Percentiles rank a stretch among this genome's conserved stretches.
These are phyloP conservation scores for Euphorbia neoarborescens DNA, from an alignment of 441 rosid genomes.

Conservation along the genomic window DNA sequence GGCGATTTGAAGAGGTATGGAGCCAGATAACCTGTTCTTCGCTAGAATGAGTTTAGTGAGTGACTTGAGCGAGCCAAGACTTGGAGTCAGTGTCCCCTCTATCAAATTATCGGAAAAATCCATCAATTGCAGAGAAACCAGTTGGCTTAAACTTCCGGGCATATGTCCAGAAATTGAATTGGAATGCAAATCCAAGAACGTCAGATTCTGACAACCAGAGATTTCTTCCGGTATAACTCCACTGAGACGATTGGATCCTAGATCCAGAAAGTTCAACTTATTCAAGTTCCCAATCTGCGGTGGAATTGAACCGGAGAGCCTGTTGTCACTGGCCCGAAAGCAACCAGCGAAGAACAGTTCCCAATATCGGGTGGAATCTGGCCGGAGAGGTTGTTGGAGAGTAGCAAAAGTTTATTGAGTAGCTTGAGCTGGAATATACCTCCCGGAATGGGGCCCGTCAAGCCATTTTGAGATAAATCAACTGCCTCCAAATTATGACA, in stretches of 20 bases:
- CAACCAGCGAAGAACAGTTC: constrained; percentile 47
- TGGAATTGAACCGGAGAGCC: constrained; percentile 45
- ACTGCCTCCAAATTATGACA: constrained; percentile 49
- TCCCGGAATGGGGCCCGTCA: constrained; percentile 56
- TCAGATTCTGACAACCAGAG: constrained; percentile 47
- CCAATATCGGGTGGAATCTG: constrained; percentile 47
- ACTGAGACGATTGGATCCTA: constrained; percentile 43
- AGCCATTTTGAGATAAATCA: constrained; percentile 52
- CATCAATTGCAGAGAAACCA: constrained; percentile 41
- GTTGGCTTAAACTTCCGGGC: constrained; percentile 36
- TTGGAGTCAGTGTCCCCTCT: constrained; percentile 36
- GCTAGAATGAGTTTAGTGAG: constrained; percentile 50
- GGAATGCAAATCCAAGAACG: constrained; percentile 59
- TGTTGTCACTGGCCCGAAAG: constrained; percentile 45
- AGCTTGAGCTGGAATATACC: constrained; percentile 49
- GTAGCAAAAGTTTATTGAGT: constrained; percentile 55
- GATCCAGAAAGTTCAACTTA: constrained; percentile 52
- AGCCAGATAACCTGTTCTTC: constrained; percentile 43
- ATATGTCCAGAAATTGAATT: constrained; percentile 46
- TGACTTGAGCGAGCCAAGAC: constrained; percentile 41
- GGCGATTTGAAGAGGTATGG: constrained; percentile 46
- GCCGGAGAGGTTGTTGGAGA: constrained; percentile 55
- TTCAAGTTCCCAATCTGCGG: constrained; percentile 40
- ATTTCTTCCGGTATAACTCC: constrained; percentile 45
- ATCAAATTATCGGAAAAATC: constrained; percentile 52